Conservation (phyloP, 2,329 filamentous ascomycete species). For the Ceratocystis huliohia region DNA sequence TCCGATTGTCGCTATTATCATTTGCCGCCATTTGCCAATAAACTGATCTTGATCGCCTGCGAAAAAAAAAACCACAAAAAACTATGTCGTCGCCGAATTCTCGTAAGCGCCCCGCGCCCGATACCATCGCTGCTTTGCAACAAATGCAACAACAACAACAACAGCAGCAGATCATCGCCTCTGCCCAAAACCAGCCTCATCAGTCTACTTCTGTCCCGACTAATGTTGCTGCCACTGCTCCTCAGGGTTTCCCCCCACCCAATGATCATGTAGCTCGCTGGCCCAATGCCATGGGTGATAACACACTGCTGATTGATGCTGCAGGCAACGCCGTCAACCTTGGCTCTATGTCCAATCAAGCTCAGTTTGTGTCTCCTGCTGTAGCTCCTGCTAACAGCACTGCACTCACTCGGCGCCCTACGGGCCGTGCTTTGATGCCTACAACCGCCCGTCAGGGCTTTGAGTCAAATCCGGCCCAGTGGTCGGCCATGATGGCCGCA, state of each 20-base stretch:
- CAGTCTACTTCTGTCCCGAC: not conserved
- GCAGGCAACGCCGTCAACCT: slow-evolving; percentile 12
- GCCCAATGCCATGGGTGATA: slow-evolving; percentile 6
- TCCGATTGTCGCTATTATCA: not conserved
- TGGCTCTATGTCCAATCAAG: slow-evolving; percentile 10
- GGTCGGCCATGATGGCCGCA: slow-evolving; percentile 18
- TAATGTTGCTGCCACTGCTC: not conserved
- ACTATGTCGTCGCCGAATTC: slow-evolving; percentile 19
- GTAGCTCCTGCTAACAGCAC: slow-evolving; percentile 32
- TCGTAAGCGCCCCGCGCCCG: slow-evolving; percentile 20
- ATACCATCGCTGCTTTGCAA: slow-evolving; percentile 7
- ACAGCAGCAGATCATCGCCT: slow-evolving; percentile 22
- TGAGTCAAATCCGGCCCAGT: slow-evolving; percentile 28
- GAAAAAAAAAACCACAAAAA: not conserved
- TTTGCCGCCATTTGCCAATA: not conserved
- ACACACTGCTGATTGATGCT: slow-evolving; percentile 14
- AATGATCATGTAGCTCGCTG: slow-evolving; percentile 16
- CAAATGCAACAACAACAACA: slow-evolving; percentile 21
- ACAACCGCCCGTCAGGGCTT: slow-evolving; percentile 31
- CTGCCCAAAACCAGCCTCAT: slow-evolving; percentile 2
- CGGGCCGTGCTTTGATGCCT: slow-evolving; percentile 39
- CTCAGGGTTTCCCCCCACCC: not conserved
- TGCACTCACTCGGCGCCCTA: slow-evolving; percentile 40
- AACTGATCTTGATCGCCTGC: not conserved
- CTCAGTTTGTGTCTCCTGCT: slow-evolving; percentile 18